These are phyloP conservation scores for Theileria annulata DNA, from an alignment of 169 alveolate species.

Conservation along the genomic window DNA sequence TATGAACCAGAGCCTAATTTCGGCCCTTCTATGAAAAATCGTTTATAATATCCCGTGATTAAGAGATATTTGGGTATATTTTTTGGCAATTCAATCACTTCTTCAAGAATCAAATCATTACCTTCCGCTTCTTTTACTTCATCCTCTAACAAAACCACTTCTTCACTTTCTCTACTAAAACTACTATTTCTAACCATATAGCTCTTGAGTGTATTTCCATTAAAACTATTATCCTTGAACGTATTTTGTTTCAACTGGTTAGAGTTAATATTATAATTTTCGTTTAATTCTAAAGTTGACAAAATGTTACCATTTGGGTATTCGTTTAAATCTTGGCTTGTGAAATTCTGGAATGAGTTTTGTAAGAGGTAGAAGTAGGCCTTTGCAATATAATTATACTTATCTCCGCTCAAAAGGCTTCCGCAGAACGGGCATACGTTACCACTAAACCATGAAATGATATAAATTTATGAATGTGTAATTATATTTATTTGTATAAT, in stretches of 20 bases:
- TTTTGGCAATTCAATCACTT: slow-evolving; percentile 22
- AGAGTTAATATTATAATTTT: no score
- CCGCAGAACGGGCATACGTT: slow-evolving; percentile 63
- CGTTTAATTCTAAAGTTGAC: neutral
- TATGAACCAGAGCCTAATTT: slow-evolving; percentile 81
- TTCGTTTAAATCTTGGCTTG: neutral
- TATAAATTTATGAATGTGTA: neutral
- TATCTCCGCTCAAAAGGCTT: slow-evolving; percentile 28
- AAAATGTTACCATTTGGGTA: neutral
- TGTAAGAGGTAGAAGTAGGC: slow-evolving; percentile 63
- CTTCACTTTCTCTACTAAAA: neutral
- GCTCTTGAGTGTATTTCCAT: neutral
- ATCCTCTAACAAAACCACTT: neutral
- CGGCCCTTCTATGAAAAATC: slow-evolving; percentile 73
- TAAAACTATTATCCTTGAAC: neutral
- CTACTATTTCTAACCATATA: neutral
- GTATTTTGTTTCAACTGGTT: neutral
- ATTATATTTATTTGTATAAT: neutral
- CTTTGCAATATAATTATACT: slow-evolving; percentile 60
- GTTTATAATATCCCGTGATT: slow-evolving; percentile 79
- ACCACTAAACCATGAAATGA: no score
- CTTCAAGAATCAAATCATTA: neutral
- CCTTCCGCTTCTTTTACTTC: neutral
- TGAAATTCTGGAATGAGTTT: slow-evolving; percentile 28
- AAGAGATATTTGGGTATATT: slow-evolving; percentile 74